Base-by-base conservation (phyloP, 768 basidiomycete genomes). In the Collybia nuda region DNA sequence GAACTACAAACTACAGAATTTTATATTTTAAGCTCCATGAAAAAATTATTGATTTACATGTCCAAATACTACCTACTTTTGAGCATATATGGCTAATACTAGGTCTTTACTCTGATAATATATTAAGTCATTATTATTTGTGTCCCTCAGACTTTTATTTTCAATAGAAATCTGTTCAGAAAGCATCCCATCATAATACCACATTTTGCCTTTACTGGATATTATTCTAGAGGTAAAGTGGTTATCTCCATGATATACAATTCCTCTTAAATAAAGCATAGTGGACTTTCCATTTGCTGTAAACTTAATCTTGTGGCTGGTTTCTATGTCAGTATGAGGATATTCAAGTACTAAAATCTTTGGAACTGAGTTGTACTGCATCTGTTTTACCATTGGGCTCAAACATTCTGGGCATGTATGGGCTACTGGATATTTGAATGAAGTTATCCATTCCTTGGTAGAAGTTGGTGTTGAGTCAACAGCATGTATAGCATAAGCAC, bases 121-220 rank as follows among this genome's bases (percentile, higher is more conserved):
- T 21, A 21, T 41, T 41, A 12, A 41, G 40, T 41, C 40, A 17
- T 41, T 21, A 41, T 41, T 41, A 14, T 41, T 22, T 41, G n/a
- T n/a, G n/a, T n/a, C n/a, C n/a, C n/a, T n/a, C n/a, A n/a, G n/a
- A n/a, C n/a, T n/a, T n/a, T n/a, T n/a, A n/a, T n/a, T n/a, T n/a
- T n/a, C n/a, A n/a, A n/a, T n/a, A n/a, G n/a, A n/a, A n/a, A n/a
- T n/a, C n/a, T n/a, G n/a, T n/a, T n/a, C n/a, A n/a, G n/a, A n/a
- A n/a, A n/a, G n/a, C 40, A 42, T 42, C 2, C 40, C 40, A 42
- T 42, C 40, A 42, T 42, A 26, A 42, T 22, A 42, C 40, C 40
- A 42, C 3, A 23, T 42, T 2, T 42, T 42, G 12, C 40, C 40
- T 17, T 42, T 26, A 22, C 22, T 11, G 22, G 40, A 42, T 22